phyloP scores from a whole-genome alignment of 2,329 filamentous ascomycete genomes.

The Trichoderma atroviride region DNA sequence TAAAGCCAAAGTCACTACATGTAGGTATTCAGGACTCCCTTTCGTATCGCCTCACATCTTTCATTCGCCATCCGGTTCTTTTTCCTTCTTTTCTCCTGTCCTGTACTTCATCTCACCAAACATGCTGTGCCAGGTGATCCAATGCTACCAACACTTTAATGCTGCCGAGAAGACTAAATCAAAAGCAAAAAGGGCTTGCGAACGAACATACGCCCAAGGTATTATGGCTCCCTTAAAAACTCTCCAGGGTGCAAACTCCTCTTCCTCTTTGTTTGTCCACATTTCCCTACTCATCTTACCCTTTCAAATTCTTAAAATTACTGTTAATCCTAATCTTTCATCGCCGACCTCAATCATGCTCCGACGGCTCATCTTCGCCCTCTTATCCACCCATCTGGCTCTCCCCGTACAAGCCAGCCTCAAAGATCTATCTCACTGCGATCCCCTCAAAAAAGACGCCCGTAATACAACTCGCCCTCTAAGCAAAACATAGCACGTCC shows the following conservation, averaged over 20 bases:
- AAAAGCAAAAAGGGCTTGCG: not conserved
- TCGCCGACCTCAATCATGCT: not conserved
- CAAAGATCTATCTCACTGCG: constrained; percentile 32
- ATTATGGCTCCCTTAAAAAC: not conserved
- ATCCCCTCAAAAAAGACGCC: constrained; percentile 34
- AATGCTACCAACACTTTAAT: not conserved
- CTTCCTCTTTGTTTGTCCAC: not conserved
- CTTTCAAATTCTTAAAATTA: too few relatives aligned
- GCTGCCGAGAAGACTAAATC: not conserved
- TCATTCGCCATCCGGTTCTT: not conserved
- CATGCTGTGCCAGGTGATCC: constrained; percentile 16
- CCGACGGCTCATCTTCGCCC: not conserved
- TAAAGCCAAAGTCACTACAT: not conserved
- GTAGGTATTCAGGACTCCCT: too few relatives aligned
- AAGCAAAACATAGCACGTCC: not conserved
- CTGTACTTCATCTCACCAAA: constrained; percentile 18
- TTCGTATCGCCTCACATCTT: not conserved
- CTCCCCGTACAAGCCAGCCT: constrained; percentile 28
- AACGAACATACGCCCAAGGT: not conserved
- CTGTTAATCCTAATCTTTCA: not conserved
- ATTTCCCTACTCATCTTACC: not conserved
- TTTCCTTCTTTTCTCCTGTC: not conserved
- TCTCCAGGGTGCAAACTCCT: not conserved
- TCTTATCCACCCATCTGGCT: constrained; percentile 11
- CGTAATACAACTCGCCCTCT: constrained; percentile 25